phyloP scores from a whole-genome alignment of 768 basidiomycete genomes.

The Albatrellus ellisii region DNA sequence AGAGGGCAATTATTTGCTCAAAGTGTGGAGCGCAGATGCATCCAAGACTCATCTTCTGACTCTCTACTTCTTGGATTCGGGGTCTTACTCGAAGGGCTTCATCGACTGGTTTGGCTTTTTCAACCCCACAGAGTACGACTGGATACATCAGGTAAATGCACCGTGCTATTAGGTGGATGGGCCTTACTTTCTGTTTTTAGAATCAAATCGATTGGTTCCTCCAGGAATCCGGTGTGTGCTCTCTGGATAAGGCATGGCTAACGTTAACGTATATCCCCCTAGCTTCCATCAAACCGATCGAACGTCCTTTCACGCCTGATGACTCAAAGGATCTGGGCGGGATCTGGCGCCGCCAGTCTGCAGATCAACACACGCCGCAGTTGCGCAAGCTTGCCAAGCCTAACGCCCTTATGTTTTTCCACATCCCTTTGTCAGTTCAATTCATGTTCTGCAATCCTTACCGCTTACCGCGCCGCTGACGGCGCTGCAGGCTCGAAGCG shows the following conservation, averaged over 20 bases:
- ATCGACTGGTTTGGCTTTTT: slow-evolving; percentile 52
- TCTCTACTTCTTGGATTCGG: slow-evolving; percentile 86
- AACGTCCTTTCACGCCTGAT: slow-evolving; percentile 78
- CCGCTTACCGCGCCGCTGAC: slow-evolving; percentile 1
- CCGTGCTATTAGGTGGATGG: not conserved
- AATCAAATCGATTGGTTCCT: slow-evolving; percentile 88
- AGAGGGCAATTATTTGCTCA: slow-evolving; percentile 83
- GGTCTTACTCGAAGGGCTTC: slow-evolving; percentile 52
- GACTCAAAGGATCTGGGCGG: slow-evolving; percentile 53
- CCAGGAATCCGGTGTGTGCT: slow-evolving; percentile 47
- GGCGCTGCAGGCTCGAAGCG: slow-evolving; percentile 47
- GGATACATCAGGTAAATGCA: slow-evolving; percentile 54
- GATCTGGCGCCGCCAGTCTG: slow-evolving; percentile 45
- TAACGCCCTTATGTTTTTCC: slow-evolving; percentile 96
- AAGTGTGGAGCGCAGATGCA: slow-evolving; percentile 76
- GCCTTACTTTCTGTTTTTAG: slow-evolving; percentile 19
- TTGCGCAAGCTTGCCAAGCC: slow-evolving; percentile 67
- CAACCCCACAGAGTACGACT: slow-evolving; percentile 72
- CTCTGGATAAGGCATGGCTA: not conserved
- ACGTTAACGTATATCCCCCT: not conserved
- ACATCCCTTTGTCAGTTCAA: slow-evolving; percentile 72
- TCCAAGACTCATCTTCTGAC: slow-evolving; percentile 85
- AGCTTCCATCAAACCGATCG: slow-evolving; percentile 56
- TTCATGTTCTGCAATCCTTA: not conserved
- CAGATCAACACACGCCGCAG: slow-evolving; percentile 39